phyloP scores from a whole-genome alignment of 768 basidiomycete species.

The Lactarius deliciosus region DNA sequence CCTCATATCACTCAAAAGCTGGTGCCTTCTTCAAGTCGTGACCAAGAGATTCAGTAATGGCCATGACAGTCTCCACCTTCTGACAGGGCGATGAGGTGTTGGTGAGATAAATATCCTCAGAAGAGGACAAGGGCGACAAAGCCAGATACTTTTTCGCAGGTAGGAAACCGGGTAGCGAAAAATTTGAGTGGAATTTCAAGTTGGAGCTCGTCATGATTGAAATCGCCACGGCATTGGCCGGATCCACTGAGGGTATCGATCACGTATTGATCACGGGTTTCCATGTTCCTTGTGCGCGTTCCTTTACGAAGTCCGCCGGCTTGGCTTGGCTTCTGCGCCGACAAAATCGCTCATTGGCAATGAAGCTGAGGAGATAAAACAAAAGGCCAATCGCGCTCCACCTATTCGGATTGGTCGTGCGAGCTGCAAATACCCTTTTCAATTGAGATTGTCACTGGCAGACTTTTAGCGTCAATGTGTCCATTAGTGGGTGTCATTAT shows the following conservation, averaged over 20 bases:
- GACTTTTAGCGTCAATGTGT: no score
- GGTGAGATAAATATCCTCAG: not conserved
- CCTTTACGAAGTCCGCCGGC: not conserved
- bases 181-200: no score
- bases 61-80: not conserved
- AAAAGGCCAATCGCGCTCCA: not conserved
- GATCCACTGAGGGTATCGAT: not conserved
- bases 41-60: not conserved
- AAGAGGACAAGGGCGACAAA: not conserved
- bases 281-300: no score
- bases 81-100: not conserved
- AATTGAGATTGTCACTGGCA: not conserved
- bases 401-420: not conserved
- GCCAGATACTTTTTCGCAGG: not conserved
- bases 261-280: no score
- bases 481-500: no score
- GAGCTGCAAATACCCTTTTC: not conserved
- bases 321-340: not conserved
- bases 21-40: not conserved
- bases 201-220: no score
- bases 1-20: not conserved
- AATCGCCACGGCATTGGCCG: not conserved
- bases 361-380: not conserved
- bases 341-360: not conserved
- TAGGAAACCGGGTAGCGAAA: not conserved